Percentiles rank a stretch among this genome's conserved stretches.
phyloP scores from a whole-genome alignment of 2,329 filamentous ascomycete genomes.

The Ascochyta viciae-villosae region DNA sequence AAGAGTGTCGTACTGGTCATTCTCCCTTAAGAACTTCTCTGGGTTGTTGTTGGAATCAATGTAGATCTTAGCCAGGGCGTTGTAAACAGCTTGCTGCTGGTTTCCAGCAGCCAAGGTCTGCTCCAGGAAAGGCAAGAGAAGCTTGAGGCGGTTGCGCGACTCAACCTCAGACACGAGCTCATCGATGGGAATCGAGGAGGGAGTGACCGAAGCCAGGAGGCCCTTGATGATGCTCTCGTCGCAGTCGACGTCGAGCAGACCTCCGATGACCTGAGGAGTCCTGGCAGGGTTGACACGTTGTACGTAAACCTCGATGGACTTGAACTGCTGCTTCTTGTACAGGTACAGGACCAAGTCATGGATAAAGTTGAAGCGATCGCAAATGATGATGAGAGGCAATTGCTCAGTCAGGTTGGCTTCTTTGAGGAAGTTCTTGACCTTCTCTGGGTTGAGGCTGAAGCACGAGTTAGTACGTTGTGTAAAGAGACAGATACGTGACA shows the following conservation, averaged over 20 bases:
- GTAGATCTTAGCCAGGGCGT: constrained; percentile 98
- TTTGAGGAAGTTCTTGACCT: constrained; percentile 99
- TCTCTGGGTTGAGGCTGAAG: constrained; percentile 82
- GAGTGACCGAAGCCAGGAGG: constrained; percentile 82
- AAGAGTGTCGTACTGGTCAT: constrained; percentile 93
- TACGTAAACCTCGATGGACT: constrained; percentile 97
- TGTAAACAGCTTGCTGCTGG: constrained; percentile 95
- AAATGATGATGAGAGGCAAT: constrained; percentile 95
- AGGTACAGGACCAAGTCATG: constrained; percentile 95
- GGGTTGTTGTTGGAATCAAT: constrained; percentile 99
- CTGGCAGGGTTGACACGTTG: constrained; percentile 93
- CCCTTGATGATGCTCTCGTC: constrained; percentile 97
- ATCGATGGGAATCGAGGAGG: constrained; percentile 87
- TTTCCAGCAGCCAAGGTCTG: constrained; percentile 87
- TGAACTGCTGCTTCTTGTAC: constrained; percentile 99
- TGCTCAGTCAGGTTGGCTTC: constrained; percentile 92
- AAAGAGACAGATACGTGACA: neutral
- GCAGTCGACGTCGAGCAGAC: constrained; percentile 93
- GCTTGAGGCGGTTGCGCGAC: constrained; percentile 91
- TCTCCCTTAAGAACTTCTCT: constrained; percentile 96
- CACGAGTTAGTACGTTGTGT: neutral
- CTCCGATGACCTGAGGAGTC: constrained; percentile 91
- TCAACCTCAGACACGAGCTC: constrained; percentile 96
- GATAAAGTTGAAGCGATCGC: constrained; percentile 98
- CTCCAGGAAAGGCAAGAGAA: constrained; percentile 95